Evolutionary conservation across 2,329 filamentous ascomycete species (phyloP), one percentile per base, ranked within the genome.

Genomic region (Chlorencoelia australis): DNA sequence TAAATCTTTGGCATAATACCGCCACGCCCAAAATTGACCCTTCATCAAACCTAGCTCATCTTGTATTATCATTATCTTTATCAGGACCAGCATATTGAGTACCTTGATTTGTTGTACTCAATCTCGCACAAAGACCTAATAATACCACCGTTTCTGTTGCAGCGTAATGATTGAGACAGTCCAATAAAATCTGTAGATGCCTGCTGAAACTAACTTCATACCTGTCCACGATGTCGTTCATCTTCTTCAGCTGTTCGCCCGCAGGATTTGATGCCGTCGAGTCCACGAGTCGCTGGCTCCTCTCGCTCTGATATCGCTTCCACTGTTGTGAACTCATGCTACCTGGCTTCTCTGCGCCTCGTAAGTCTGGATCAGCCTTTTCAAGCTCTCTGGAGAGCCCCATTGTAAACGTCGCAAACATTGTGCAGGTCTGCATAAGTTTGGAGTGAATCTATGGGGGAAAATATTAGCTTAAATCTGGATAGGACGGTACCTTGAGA

Each of bases 141-240:
- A 98, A 69, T 13, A 94, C 91, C 3, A 95, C 89, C 25, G 91
- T 96, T 65, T 98, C 91, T 0, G 91, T 96, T 0, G 91, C 91
- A 3, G 91, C 91, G 51, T 95, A 93, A 60, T 96, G 94, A 52
- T 98, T 96, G 44, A 98, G 69, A 42, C 86, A 89, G 57, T 96
- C 91, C 24, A 96, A 75, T 51, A 98, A 61, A 48, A 96, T 94
- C 64, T 94, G 88, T 51, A 98, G 63, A 61, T 96, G 89, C 30
- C 87, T 69, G 39, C 82, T 83, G 57, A 98, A 98, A 55, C 94
- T 93, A 46, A 80, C 78, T 59, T 98, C 91, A 66, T 93, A 96
- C 61, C 89, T 87, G 54, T 77, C 75, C 42, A 98, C 74, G 41
- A 88, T 86, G 46, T 94, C 88, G 43, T 85, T 82, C 37, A 96